Evolutionary conservation across 148 eudicot genomes (phyloP), one percentile per base, ranked within the genome.

Genomic region (Mesembryanthemum crystallinum): DNA sequence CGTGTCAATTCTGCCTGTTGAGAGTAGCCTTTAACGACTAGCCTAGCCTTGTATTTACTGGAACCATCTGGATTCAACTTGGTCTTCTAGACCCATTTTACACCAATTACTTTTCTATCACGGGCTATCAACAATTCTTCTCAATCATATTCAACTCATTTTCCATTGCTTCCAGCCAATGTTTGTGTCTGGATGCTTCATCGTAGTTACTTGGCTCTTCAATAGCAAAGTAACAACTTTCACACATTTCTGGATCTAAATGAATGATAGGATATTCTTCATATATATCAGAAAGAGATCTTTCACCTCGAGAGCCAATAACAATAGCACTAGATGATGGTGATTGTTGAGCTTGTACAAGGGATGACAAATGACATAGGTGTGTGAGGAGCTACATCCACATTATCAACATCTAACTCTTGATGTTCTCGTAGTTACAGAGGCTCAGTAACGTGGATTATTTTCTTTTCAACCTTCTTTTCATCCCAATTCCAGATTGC

Each of bases 21-120:
- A n/a, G n/a, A n/a, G n/a, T n/a, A n/a, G n/a, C n/a, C n/a, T n/a
- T n/a, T n/a, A n/a, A n/a, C n/a, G n/a, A n/a, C n/a, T n/a, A n/a
- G n/a, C n/a, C n/a, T n/a, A n/a, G n/a, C n/a, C n/a, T n/a, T n/a
- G n/a, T n/a, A n/a, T n/a, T n/a, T n/a, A n/a, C n/a, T n/a, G n/a
- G n/a, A n/a, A n/a, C n/a, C n/a, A n/a, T n/a, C n/a, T n/a, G n/a
- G n/a, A n/a, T n/a, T n/a, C n/a, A n/a, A n/a, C n/a, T n/a, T n/a
- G n/a, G n/a, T n/a, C n/a, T n/a, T n/a, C n/a, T n/a, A 58, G 9
- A 57, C 65, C 64, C 65, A 57, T n/a, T 72, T 72, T 72, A 15
- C n/a, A 2, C 58, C 58, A 15, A 52, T n/a, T 52, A 52, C 58
- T 17, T 52, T 52, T 18, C 18, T 11, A 21, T 73, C 12, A 2